These are phyloP conservation scores for Camellia granthamiana DNA, from an alignment of 148 eudicot species.

Conservation along the genomic window DNA sequence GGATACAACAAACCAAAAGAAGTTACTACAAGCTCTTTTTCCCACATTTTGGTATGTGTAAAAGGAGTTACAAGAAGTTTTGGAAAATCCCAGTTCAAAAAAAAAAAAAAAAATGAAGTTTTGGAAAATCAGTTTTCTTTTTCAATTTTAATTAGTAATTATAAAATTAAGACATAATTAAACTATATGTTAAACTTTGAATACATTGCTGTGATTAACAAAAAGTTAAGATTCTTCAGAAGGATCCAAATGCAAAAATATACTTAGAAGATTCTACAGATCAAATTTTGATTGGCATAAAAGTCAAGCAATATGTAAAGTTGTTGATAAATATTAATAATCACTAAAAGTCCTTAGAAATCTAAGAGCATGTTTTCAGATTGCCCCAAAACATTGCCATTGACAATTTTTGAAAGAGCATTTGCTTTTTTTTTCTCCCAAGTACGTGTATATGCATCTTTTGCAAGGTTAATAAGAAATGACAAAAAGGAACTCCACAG, in stretches of 20 bases:
- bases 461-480: constrained; percentile 5
- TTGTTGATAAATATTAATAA: neutral
- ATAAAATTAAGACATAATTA: neutral
- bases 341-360: neutral
- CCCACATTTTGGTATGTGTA: neutral
- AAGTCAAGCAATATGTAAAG: neutral
- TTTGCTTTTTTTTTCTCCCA: neutral
- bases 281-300: neutral
- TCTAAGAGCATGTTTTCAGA: neutral
- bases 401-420: neutral
- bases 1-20: neutral
- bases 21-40: no score
- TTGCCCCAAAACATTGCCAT: neutral
- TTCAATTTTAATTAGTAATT: neutral
- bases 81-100: neutral
- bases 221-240: constrained; percentile 2
- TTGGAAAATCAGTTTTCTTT: neutral
- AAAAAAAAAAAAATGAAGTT: neutral
- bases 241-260: neutral
- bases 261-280: neutral
- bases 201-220: neutral
- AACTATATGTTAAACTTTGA: neutral
- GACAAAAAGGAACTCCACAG: neutral
- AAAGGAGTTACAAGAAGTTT: neutral
- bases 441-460: neutral